These are phyloP conservation scores for Macaranga tanarius DNA, from an alignment of 441 rosid genomes.

Conservation along the genomic window DNA sequence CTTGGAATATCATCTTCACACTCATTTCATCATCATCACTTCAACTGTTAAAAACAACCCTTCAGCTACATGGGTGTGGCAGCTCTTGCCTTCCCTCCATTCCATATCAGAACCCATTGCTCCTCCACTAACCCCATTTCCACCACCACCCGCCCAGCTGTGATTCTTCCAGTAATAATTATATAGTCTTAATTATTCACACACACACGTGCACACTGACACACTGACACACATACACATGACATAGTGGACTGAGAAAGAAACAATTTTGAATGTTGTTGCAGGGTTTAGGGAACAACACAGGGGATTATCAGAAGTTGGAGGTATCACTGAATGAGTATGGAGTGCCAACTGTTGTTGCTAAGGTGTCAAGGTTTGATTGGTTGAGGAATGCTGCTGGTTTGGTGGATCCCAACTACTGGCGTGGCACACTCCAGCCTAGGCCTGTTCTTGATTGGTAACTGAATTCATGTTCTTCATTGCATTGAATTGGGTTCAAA, in stretches of 20 bases:
- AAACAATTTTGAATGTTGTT: neutral
- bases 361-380: constrained; percentile 73
- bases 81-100: constrained; percentile 50
- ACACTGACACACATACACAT: neutral
- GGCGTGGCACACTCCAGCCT: constrained; percentile 87
- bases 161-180: constrained; percentile 77
- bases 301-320: constrained; percentile 72
- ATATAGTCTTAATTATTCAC: neutral
- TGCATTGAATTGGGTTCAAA: neutral
- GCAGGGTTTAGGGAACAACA: constrained; percentile 90
- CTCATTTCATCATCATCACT: neutral
- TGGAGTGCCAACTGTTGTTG: constrained; percentile 68
- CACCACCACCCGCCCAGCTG: constrained; percentile 62
- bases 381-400: constrained; percentile 98
- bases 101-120: constrained; percentile 34
- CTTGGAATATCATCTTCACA: neutral
- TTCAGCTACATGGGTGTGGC: constrained; percentile 37
- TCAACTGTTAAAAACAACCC: constrained; percentile 17
- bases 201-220: no score
- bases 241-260: neutral
- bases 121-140: constrained; percentile 23
- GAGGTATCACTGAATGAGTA: constrained; percentile 48
- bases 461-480: neutral
- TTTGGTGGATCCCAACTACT: constrained; percentile 74
- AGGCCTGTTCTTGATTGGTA: constrained; percentile 96